Percentiles rank a stretch among this genome's conserved stretches.
Evolutionary conservation across 208 protist genomes (phyloP).

Genomic region (Vickermania ingenoplastis): DNA sequence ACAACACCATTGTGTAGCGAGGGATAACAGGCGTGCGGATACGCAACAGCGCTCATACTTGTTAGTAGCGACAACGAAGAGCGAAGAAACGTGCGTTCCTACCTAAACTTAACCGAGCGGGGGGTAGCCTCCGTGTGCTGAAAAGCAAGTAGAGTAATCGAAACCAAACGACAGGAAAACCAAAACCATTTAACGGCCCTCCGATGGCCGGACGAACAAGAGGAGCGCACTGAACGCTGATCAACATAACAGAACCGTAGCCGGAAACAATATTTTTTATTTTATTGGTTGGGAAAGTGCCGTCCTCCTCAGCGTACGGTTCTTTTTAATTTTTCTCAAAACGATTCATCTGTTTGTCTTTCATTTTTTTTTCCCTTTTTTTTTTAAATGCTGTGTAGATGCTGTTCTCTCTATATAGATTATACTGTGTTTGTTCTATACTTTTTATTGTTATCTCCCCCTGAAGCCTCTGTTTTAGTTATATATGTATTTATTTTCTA

Average conservation of each 20-base stretch:
- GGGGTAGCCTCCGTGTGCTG: background rate
- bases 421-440: too few species aligned
- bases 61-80: background rate
- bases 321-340: constrained; percentile 6
- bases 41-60: too few species aligned
- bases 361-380: background rate
- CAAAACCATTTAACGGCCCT: background rate
- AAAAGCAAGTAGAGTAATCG: background rate
- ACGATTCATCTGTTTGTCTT: constrained; percentile 2
- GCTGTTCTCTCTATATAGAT: too few species aligned
- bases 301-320: background rate
- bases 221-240: background rate
- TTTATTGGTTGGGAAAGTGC: background rate
- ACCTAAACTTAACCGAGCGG: background rate
- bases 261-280: constrained; percentile 5
- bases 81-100: background rate
- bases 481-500: too few species aligned
- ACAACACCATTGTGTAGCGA: background rate
- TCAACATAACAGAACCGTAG: background rate
- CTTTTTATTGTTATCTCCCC: too few species aligned
- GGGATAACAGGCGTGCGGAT: too few species aligned
- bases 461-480: too few species aligned
- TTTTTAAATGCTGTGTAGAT: too few species aligned
- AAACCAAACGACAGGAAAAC: background rate
- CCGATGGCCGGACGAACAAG: background rate